Conservation (phyloP, 2,329 filamentous ascomycete genomes). For the Chrysosporium keratinophilum region DNA sequence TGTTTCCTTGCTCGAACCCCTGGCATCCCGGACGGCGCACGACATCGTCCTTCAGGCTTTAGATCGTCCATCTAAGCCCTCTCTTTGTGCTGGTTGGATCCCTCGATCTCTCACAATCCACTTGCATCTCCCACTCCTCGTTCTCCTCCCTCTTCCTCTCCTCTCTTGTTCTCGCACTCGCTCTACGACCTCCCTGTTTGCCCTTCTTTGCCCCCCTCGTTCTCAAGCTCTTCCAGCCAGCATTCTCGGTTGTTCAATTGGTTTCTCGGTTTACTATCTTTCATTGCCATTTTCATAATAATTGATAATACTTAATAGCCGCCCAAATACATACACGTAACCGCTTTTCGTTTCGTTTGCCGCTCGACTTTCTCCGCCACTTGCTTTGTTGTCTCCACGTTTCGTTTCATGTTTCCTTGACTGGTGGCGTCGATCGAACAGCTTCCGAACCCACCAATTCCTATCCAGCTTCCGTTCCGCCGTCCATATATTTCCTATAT, state of each 20-base stretch:
- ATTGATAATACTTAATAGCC: background rate
- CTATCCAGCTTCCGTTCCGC: background rate
- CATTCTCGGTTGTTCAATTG: background rate
- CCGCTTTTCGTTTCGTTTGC: background rate
- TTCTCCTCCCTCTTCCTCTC: background rate
- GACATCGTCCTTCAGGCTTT: background rate
- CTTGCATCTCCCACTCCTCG: background rate
- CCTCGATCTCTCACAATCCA: background rate
- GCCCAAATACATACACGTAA: background rate
- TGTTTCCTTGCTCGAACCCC: background rate
- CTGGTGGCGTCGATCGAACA: background rate
- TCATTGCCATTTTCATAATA: background rate
- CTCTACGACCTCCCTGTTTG: background rate
- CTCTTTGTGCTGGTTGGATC: background rate
- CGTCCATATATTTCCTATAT: background rate
- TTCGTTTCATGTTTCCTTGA: constrained; percentile 3
- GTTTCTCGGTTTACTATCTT: background rate
- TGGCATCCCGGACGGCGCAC: background rate
- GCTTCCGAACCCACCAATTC: background rate
- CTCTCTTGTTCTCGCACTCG: background rate
- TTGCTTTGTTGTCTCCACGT: background rate
- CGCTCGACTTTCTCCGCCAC: background rate
- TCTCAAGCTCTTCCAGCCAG: background rate
- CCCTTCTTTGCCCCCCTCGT: background rate
- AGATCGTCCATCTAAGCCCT: background rate